phyloP scores from a whole-genome alignment of 345 rosid species.

The Dovyalis caffra region DNA sequence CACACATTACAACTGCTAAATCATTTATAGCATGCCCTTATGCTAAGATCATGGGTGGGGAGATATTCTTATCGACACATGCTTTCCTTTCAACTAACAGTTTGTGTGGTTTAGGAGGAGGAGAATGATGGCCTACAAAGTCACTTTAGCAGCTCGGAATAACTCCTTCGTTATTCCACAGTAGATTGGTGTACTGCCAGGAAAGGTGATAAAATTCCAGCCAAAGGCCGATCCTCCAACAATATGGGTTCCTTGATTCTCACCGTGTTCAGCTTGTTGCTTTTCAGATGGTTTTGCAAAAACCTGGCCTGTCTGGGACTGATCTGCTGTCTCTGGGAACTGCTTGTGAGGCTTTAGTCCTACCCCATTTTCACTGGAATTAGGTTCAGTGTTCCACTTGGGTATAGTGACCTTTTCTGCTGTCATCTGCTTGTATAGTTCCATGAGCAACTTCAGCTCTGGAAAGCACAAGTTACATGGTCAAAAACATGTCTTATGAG shows the following conservation, averaged over 20 bases:
- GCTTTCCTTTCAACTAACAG: conserved; percentile 2
- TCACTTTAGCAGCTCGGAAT: conserved; percentile 51
- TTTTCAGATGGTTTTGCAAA: conserved; percentile 30
- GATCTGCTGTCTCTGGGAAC: conserved; percentile 15
- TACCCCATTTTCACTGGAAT: conserved; percentile 40
- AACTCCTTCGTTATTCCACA: conserved; percentile 71
- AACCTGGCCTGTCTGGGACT: conserved; percentile 15
- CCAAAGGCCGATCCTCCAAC: conserved; percentile 91
- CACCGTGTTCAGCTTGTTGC: conserved; percentile 33
- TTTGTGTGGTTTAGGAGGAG: neutral
- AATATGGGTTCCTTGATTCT: conserved; percentile 29
- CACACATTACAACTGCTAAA: neutral
- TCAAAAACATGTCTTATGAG: neutral
- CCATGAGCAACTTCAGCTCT: conserved; percentile 67
- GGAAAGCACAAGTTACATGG: conserved; percentile 15
- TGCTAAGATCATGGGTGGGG: neutral
- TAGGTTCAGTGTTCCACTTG: conserved; percentile 26
- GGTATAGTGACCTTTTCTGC: conserved; percentile 34
- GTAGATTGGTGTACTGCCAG: conserved; percentile 48
- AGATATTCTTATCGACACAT: neutral
- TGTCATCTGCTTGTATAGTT: conserved; percentile 51
- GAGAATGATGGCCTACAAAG: conserved; percentile 6
- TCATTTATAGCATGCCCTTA: neutral
- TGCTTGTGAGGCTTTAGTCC: conserved; percentile 23
- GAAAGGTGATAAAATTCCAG: conserved; percentile 77